These are phyloP conservation scores for Acaromyces ingoldii DNA, from an alignment of 1,284 basidiomycete genomes.

Conservation along the genomic window DNA sequence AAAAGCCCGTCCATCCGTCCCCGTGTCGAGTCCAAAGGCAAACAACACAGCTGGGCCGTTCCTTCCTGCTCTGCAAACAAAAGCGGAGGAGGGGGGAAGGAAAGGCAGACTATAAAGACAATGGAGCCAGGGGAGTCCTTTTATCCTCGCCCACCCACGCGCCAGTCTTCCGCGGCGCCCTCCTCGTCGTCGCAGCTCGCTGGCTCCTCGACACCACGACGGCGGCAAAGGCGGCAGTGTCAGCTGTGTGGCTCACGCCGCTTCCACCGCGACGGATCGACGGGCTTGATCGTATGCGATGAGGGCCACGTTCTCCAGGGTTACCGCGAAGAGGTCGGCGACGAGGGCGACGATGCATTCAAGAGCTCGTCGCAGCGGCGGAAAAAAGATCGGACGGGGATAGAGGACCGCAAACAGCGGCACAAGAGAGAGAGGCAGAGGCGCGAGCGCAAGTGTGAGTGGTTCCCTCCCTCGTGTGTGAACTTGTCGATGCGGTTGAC, in stretches of 20 bases:
- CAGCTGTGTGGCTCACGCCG: constrained; percentile 18
- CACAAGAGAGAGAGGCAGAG: neutral
- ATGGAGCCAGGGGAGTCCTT: too few relatives aligned
- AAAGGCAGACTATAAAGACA: too few relatives aligned
- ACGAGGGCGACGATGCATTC: constrained; percentile 8
- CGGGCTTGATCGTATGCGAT: constrained; percentile 18
- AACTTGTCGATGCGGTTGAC: too few relatives aligned
- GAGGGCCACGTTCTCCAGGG: constrained; percentile 29
- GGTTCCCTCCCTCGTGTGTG: too few relatives aligned
- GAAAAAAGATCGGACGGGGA: neutral
- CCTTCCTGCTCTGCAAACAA: too few relatives aligned
- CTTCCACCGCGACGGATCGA: constrained; percentile 14
- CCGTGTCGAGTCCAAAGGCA: too few relatives aligned
- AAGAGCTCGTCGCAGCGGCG: neutral
- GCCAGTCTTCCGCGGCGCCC: too few relatives aligned
- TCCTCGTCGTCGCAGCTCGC: neutral
- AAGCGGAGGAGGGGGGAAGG: too few relatives aligned
- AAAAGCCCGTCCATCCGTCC: too few relatives aligned
- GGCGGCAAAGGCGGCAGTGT: constrained; percentile 10
- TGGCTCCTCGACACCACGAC: constrained; percentile 1
- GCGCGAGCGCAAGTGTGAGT: neutral
- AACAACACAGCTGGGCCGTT: too few relatives aligned
- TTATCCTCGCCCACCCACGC: too few relatives aligned
- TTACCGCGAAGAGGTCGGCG: constrained; percentile 14
- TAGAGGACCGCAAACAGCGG: neutral